A percentile compares a stretch with the other conserved stretches of the same genome.
Conservation (phyloP, 768 basidiomycete genomes). For the Lactifluus pinguis region DNA sequence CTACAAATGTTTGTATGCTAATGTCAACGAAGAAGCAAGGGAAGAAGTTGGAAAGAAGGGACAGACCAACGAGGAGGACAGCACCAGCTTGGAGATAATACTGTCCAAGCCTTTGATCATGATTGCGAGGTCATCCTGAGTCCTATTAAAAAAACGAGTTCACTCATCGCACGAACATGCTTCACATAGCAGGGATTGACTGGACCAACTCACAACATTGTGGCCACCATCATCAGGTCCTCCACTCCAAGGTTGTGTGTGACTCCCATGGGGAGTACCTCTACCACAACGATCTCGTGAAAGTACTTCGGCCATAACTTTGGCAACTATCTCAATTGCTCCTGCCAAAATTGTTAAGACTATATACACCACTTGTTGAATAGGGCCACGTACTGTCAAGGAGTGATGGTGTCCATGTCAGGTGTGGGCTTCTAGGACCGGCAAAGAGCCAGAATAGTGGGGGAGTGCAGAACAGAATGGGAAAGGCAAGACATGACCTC, state of each 20-base stretch:
- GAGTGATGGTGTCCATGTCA: too few relatives aligned
- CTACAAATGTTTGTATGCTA: constrained; percentile 27
- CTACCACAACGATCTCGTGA: constrained; percentile 44
- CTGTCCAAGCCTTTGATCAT: constrained; percentile 42
- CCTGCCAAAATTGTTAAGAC: too few relatives aligned
- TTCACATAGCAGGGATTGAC: not conserved
- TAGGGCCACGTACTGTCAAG: too few relatives aligned
- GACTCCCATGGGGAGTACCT: constrained; percentile 38
- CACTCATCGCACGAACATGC: constrained; percentile 21
- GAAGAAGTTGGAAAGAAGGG: not conserved
- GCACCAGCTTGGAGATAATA: constrained; percentile 75
- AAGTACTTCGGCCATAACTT: too few relatives aligned
- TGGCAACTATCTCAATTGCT: too few relatives aligned
- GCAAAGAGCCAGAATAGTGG: too few relatives aligned
- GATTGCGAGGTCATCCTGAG: constrained; percentile 21
- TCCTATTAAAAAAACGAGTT: constrained; percentile 18
- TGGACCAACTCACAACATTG: constrained; percentile 42
- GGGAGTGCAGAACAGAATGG: too few relatives aligned
- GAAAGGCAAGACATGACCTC: too few relatives aligned
- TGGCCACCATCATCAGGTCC: constrained; percentile 52
- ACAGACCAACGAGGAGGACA: constrained; percentile 51
- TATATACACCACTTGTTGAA: too few relatives aligned
- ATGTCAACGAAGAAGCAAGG: constrained; percentile 1
- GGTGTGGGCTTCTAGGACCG: too few relatives aligned
- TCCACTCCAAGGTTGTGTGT: constrained; percentile 44